Evolutionary conservation across 352 stramenopile genomes (phyloP).

Genomic region (Globisporangium heterothallicum): DNA sequence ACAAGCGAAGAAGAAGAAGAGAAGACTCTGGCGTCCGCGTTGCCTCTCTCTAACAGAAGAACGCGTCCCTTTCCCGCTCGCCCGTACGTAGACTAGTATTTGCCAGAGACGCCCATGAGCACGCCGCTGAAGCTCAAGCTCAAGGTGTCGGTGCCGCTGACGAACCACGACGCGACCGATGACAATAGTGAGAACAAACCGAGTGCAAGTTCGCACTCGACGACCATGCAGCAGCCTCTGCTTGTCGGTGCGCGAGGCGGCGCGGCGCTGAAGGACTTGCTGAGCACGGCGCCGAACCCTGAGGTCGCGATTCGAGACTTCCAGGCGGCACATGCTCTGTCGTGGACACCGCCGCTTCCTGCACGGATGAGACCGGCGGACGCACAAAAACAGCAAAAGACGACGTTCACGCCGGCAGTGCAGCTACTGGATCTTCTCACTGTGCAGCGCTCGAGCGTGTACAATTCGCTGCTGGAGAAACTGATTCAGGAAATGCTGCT

Average conservation of each 20-base stretch:
- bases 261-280: constrained; percentile 71
- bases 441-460: constrained; percentile 54
- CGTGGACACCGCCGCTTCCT: constrained; percentile 27
- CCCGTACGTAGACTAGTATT: no score
- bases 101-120: constrained; percentile 30
- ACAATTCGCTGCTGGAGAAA: constrained; percentile 61
- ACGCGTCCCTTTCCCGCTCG: no score
- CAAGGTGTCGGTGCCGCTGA: constrained; percentile 36
- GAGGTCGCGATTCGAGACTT: constrained; percentile 81
- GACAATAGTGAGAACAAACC: not conserved
- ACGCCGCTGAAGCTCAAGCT: constrained; percentile 61
- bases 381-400: constrained; percentile 3
- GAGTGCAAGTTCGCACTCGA: no score
- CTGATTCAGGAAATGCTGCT: constrained; percentile 70
- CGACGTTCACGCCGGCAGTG: constrained; percentile 43
- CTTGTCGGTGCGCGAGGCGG: constrained; percentile 69
- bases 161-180: constrained; percentile 15
- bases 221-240: constrained; percentile 40
- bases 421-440: constrained; percentile 79
- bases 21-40: not conserved
- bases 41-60: no score
- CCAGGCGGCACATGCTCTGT: constrained; percentile 58
- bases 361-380: constrained; percentile 8
- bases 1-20: not conserved
- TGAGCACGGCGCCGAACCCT: constrained; percentile 79